Conservation (phyloP, 352 stramenopile genomes). For the Thalassiosira mediterranea region DNA sequence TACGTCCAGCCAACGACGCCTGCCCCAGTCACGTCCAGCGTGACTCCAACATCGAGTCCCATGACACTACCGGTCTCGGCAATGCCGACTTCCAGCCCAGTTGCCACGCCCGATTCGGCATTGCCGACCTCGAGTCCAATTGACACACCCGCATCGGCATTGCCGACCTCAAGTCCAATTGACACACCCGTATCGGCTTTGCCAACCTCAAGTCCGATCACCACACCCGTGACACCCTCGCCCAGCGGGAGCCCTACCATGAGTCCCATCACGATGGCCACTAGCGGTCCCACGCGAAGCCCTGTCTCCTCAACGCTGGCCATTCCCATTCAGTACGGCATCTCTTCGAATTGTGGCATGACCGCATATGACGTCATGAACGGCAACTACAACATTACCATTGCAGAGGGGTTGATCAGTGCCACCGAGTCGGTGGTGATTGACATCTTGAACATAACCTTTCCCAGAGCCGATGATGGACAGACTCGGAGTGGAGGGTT, state of each 20-base stretch:
- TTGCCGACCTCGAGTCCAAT: too few relatives aligned
- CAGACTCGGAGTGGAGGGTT: neutral
- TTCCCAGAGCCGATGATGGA: constrained; percentile 24
- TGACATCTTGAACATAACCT: constrained; percentile 51
- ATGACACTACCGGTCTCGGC: too few relatives aligned
- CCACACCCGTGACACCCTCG: neutral
- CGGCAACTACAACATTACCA: constrained; percentile 20
- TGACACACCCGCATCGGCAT: too few relatives aligned
- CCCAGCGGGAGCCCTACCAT: neutral
- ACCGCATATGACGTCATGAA: constrained; percentile 40
- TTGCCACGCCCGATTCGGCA: neutral
- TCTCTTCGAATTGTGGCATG: constrained; percentile 49
- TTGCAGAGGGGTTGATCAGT: constrained; percentile 28
- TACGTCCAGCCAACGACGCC: too few relatives aligned
- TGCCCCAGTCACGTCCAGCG: too few relatives aligned
- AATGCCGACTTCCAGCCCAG: neutral
- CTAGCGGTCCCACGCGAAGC: neutral
- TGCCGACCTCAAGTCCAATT: too few relatives aligned
- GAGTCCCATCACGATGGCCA: neutral
- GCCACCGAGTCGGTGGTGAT: constrained; percentile 31
- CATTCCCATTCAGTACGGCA: constrained; percentile 34
- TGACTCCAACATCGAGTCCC: neutral
- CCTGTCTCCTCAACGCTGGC: neutral
- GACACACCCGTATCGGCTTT: too few relatives aligned
- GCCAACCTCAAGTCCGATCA: neutral